A percentile compares a stretch with the other conserved stretches of the same genome.
Evolutionary conservation across 768 basidiomycete genomes (phyloP).

Genomic region (Suillus weaverae): DNA sequence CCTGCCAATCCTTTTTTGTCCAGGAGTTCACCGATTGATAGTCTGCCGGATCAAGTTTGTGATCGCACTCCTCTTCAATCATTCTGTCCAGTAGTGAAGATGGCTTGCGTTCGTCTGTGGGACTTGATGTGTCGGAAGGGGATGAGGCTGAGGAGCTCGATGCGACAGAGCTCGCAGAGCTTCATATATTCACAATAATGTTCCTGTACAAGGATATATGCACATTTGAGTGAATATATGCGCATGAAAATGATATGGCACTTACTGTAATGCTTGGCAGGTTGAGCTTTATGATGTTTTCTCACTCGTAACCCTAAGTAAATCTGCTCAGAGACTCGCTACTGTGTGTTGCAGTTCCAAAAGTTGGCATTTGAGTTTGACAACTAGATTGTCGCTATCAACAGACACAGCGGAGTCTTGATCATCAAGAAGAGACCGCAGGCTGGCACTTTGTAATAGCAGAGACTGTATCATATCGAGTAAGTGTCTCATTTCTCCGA

Average conservation of each 20-base stretch:
- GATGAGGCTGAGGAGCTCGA: background rate
- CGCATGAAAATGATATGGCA: background rate
- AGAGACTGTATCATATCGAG: no score
- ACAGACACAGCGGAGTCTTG: no score
- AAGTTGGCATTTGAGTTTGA: background rate
- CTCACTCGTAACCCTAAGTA: background rate
- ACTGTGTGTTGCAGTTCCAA: background rate
- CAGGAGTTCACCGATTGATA: no score
- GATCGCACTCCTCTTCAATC: background rate
- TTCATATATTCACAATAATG: background rate
- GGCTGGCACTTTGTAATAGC: no score
- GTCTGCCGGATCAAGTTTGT: background rate
- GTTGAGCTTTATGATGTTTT: background rate
- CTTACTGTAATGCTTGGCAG: background rate
- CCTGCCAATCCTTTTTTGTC: background rate
- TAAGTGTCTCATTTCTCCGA: no score
- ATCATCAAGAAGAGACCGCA: no score
- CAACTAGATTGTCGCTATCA: background rate
- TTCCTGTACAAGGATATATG: background rate
- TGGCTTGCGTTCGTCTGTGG: background rate
- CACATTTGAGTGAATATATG: background rate
- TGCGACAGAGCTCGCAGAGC: background rate
- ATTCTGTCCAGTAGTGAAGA: background rate
- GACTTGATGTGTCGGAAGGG: no score
- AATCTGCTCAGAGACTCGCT: background rate